Evolutionary conservation across 2,329 filamentous ascomycete species (phyloP).

Genomic region (Alternaria viburni): DNA sequence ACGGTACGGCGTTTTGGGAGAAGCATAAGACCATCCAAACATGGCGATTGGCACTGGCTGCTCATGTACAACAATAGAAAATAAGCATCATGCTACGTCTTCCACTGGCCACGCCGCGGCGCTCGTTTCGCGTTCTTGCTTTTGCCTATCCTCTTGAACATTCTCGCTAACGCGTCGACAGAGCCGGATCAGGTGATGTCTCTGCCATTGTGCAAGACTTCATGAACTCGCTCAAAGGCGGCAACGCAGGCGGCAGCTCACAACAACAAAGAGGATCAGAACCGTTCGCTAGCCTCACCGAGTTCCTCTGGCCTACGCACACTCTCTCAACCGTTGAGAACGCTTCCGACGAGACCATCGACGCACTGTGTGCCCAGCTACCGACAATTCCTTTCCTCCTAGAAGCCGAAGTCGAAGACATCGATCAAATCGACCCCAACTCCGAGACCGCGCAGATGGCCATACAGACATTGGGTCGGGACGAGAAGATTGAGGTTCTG

Average conservation of each 20-base stretch:
- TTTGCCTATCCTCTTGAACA: constrained; percentile 3
- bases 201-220: constrained; percentile 85
- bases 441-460: constrained; percentile 73
- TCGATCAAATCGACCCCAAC: constrained; percentile 69
- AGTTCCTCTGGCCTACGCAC: constrained; percentile 78
- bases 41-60: constrained; percentile 30
- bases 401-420: constrained; percentile 69
- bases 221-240: constrained; percentile 76
- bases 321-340: constrained; percentile 80
- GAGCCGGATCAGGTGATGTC: constrained; percentile 68
- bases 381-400: constrained; percentile 80
- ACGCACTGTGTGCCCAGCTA: constrained; percentile 77
- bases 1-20: constrained; percentile 44
- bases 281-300: constrained; percentile 81
- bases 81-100: constrained; percentile 38
- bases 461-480: constrained; percentile 72
- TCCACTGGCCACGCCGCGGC: constrained; percentile 40
- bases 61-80: constrained; percentile 46
- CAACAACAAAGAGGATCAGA: constrained; percentile 54
- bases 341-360: constrained; percentile 67
- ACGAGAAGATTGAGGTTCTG: constrained; percentile 81
- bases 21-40: constrained; percentile 23
- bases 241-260: constrained; percentile 50
- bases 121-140: constrained; percentile 21
- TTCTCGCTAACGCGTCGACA: constrained; percentile 34